Evolutionary conservation across 495 filamentous ascomycete species (phyloP), one percentile per base, ranked within the genome.

Genomic region (Hypomontagnella monticulosa): DNA sequence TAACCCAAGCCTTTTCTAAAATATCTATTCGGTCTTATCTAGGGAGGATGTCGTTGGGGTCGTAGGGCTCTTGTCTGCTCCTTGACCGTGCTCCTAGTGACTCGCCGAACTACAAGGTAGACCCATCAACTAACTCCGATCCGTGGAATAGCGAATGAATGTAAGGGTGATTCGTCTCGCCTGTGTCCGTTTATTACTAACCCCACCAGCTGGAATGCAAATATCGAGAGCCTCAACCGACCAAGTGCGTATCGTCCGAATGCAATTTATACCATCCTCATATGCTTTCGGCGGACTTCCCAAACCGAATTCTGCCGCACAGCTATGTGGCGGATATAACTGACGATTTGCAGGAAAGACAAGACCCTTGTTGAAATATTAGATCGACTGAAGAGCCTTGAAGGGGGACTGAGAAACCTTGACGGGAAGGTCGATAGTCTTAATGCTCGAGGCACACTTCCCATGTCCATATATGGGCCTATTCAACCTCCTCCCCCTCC

Each of bases 341-440:
- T 65, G 55, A 64, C 70, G 34, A 44, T 44, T 48, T 66, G 12
- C 61, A 87, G 84, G 59, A 87, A 87, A 71, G 85, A 88, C 71
- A 87, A 85, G 71, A 87, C 84, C 19, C 75, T 87, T 49, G 78
- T 83, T 27, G 82, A 87, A 59, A 87, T 87, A 51, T 75, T 87
- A 14, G 83, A 86, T 42, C 76, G 79, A 27, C 76, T 87, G 37
- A 83, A 80, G 64, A 76, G 75, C 37, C 71, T 87, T 15, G 83
- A 87, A 66, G 70, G 66, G 47, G 61, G 61, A 12, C 23, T 70
- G 18, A 65, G 61, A 44, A 66, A 70, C 37, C 56, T 70, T 46
- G 66, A 70, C 7, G 69, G 65, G 41, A 83, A 83, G 56, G 73
- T 84, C 62, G 83, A 84, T 56, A 71, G 63, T 41, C 63, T 83